phyloP scores from a whole-genome alignment of 2,329 filamentous ascomycete genomes.

The Coniosporium tulheliwenetii region DNA sequence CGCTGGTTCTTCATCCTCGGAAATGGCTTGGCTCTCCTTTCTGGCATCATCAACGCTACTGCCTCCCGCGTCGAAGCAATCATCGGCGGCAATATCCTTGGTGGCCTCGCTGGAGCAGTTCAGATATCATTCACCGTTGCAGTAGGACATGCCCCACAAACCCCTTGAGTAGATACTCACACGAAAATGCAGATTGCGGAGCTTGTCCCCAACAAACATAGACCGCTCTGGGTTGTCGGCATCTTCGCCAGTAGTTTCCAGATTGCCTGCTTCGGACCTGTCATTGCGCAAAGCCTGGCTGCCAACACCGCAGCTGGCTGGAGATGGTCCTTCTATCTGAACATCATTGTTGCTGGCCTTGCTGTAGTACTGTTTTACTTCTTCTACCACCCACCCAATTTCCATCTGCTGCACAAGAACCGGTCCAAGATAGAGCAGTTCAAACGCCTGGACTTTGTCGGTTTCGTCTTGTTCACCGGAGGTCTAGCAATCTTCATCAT shows the following conservation, averaged over 20 bases:
- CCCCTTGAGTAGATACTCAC: too few species aligned
- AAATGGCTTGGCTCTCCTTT: constrained; percentile 18
- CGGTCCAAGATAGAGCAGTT: constrained; percentile 19
- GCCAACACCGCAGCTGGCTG: constrained; percentile 26
- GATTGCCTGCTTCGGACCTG: constrained; percentile 28
- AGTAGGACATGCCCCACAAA: too few species aligned
- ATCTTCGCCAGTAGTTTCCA: constrained; percentile 25
- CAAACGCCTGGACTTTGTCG: constrained; percentile 31
- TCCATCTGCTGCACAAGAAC: constrained; percentile 25
- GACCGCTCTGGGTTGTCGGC: constrained; percentile 20
- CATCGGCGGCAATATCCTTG: constrained; percentile 9
- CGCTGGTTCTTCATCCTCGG: constrained; percentile 24
- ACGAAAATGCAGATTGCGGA: constrained; percentile 16
- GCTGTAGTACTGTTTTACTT: constrained; percentile 25
- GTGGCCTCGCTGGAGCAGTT: constrained; percentile 19
- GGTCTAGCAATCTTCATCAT: constrained; percentile 31
- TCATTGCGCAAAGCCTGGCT: constrained; percentile 31
- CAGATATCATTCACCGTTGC: constrained; percentile 27
- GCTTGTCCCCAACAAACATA: constrained; percentile 27
- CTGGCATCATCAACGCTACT: constrained; percentile 20
- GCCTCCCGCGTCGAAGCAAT: constrained; percentile 20
- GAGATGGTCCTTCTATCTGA: constrained; percentile 36
- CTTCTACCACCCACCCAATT: constrained; percentile 33
- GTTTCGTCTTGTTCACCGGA: constrained; percentile 29
- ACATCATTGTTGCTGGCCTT: constrained; percentile 27